Base-by-base conservation (phyloP, 2,329 filamentous ascomycete species). In the Penicillium griseofulvum region DNA sequence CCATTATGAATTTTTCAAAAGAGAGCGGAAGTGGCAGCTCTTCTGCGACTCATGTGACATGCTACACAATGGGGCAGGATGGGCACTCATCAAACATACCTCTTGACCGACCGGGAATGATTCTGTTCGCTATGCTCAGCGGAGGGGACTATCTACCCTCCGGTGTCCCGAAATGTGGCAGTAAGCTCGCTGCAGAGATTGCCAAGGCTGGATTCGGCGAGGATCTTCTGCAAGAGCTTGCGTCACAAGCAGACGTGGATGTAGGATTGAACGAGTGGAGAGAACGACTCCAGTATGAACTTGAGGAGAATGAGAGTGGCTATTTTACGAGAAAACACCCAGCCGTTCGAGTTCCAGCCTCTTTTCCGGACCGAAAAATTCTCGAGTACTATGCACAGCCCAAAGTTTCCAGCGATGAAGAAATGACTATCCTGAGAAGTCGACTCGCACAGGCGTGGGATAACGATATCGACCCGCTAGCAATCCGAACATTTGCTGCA, bases 61-160 rank as follows among this genome's bases (percentile, higher is more conserved):
- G 95, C 45, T 95, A 96, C 70, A 84, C 91, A 54, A 83, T 71
- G 62, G 62, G 51, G 5, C 53, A 57, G 14, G 41, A 54, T 14
- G 59, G 47, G 2, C 45, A 62, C 34, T 48, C 58, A 8, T 64
- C 66, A 3, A 75, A 73, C 48, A 66, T 74, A 19, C 61, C 62
- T 14, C 77, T 97, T 43, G 90, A 92, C 66, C 81, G 88, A 19
- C 87, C 94, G 59, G 93, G 91, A 0, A 96, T 99, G 92, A 88
- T 97, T 22, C 77, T 99, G 12, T 88, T 97, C 19, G 94, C 94
- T 0, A 78, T 99, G 58, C 91, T 99, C 83, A 97, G 92, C 64
- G 94, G 94, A 7, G 94, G 94, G 7, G 94, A 99, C 72, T 99
- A 99, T 65, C 80, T 93, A 0, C 90, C 92, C 0, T 89, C 91